Evolutionary conservation across 768 basidiomycete species (phyloP).

Genomic region (Holtermannia corniformis): DNA sequence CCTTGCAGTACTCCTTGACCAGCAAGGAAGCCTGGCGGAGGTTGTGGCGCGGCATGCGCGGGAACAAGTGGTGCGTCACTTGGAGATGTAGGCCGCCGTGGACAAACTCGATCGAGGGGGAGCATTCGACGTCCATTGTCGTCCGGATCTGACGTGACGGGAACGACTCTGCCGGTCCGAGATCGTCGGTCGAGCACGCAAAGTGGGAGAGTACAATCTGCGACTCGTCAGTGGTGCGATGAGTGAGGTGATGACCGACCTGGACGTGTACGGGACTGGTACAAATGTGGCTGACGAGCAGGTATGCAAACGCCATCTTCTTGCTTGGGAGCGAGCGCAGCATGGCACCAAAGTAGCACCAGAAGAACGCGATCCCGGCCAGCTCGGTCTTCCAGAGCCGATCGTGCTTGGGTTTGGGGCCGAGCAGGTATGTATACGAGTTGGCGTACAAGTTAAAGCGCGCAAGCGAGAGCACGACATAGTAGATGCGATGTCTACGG

Average conservation of each 20-base stretch:
- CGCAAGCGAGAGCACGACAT: constrained; percentile 76
- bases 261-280: constrained; percentile 92
- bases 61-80: constrained; percentile 94
- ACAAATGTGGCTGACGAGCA: constrained; percentile 73
- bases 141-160: constrained; percentile 88
- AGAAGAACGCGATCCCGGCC: constrained; percentile 67
- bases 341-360: constrained; percentile 72
- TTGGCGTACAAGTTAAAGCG: constrained; percentile 90
- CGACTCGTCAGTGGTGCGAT: constrained; percentile 2
- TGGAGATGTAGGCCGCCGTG: constrained; percentile 98
- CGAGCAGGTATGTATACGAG: constrained; percentile 65
- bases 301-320: constrained; percentile 59
- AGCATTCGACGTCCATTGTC: constrained; percentile 91
- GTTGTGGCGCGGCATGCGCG: constrained; percentile 88
- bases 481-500: constrained; percentile 76
- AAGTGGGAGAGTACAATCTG: constrained; percentile 94
- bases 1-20: constrained; percentile 78
- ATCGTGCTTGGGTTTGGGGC: constrained; percentile 48
- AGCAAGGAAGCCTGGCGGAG: constrained; percentile 68
- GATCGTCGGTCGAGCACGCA: constrained; percentile 82
- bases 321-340: constrained; percentile 63
- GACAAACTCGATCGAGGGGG: constrained; percentile 68
- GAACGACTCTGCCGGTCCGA: constrained; percentile 86
- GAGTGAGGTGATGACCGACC: constrained; percentile 48
- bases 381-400: constrained; percentile 60